Percentiles rank a stretch among this genome's conserved stretches.
These are phyloP conservation scores for Amanita pseudoporphyria DNA, from an alignment of 768 basidiomycete species.

Conservation along the genomic window DNA sequence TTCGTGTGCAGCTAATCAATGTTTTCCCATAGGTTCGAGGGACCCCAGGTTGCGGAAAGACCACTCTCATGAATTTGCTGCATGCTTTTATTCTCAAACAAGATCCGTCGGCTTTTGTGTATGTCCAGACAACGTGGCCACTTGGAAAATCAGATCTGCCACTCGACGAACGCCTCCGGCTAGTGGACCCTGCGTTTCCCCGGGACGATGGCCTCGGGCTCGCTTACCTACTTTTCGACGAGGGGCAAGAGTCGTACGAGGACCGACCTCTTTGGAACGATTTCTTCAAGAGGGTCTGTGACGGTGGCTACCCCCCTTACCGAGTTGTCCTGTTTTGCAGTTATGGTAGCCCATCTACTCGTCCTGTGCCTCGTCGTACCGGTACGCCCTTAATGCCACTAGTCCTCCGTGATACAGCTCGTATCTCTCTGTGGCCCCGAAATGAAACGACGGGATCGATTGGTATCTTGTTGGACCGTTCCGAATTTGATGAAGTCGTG, in stretches of 20 bases:
- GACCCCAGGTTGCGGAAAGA: slow-evolving; percentile 8
- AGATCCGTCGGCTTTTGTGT: background rate
- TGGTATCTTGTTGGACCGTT: slow-evolving; percentile 9
- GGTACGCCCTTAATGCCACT: slow-evolving; percentile 8
- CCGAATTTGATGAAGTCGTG: slow-evolving; percentile 11
- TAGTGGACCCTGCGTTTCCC: background rate
- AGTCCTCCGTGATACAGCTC: background rate
- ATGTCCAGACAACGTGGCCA: background rate
- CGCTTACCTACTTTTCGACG: slow-evolving; percentile 7
- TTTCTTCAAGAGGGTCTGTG: slow-evolving; percentile 8
- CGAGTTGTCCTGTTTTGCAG: slow-evolving; percentile 4
- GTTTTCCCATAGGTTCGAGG: slow-evolving; percentile 7
- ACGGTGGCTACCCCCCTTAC: background rate
- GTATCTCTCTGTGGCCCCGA: slow-evolving; percentile 6
- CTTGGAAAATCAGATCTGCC: background rate
- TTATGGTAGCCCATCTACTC: slow-evolving; percentile 3
- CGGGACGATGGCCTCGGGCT: background rate
- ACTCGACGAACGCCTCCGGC: background rate
- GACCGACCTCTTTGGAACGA: slow-evolving; percentile 5
- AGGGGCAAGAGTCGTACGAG: slow-evolving; percentile 6
- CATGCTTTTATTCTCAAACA: slow-evolving; percentile 6
- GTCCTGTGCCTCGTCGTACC: background rate
- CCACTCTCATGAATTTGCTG: slow-evolving; percentile 4
- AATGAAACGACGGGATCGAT: slow-evolving; percentile 7
- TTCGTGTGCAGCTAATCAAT: background rate